Percentiles rank a stretch among this genome's conserved stretches.
These are phyloP conservation scores for Parmelia sp. DNA, from an alignment of 495 filamentous ascomycete species.

Conservation along the genomic window DNA sequence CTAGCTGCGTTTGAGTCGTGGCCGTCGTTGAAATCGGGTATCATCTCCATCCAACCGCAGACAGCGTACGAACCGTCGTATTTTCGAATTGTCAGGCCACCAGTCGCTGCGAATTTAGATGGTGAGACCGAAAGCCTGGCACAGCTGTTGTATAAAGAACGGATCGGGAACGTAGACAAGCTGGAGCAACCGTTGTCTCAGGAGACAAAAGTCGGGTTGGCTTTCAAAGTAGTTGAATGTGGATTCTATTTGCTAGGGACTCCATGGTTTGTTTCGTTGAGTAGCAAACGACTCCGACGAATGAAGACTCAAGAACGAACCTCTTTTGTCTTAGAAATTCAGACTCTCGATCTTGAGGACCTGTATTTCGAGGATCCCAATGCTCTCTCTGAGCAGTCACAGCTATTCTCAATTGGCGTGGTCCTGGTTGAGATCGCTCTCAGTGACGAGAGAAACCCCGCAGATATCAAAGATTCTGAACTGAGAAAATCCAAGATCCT, in stretches of 20 bases:
- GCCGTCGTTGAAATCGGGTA: background rate
- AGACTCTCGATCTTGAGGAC: constrained; percentile 17
- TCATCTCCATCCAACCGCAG: constrained; percentile 6
- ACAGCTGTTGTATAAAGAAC: constrained; percentile 1
- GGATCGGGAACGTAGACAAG: background rate
- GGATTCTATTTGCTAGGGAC: constrained; percentile 20
- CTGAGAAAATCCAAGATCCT: background rate
- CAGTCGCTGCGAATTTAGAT: background rate
- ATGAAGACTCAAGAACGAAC: constrained; percentile 4
- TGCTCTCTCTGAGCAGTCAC: constrained; percentile 18
- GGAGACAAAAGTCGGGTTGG: constrained; percentile 11
- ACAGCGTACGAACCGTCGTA: background rate
- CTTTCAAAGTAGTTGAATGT: constrained; percentile 21
- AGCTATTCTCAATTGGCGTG: constrained; percentile 18
- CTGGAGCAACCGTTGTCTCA: constrained; percentile 1
- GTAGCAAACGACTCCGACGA: constrained; percentile 10
- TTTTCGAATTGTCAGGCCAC: constrained; percentile 12
- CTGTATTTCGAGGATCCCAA: constrained; percentile 16
- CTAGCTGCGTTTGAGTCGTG: constrained; percentile 6
- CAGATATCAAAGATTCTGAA: background rate
- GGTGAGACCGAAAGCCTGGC: constrained; percentile 11
- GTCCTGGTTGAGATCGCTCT: constrained; percentile 21
- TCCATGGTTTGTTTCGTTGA: constrained; percentile 20
- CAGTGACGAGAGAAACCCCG: background rate
- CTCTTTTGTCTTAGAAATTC: constrained; percentile 12